phyloP scores from a whole-genome alignment of 805 yeast genomes.

The Metschnikowia vanudenii region DNA sequence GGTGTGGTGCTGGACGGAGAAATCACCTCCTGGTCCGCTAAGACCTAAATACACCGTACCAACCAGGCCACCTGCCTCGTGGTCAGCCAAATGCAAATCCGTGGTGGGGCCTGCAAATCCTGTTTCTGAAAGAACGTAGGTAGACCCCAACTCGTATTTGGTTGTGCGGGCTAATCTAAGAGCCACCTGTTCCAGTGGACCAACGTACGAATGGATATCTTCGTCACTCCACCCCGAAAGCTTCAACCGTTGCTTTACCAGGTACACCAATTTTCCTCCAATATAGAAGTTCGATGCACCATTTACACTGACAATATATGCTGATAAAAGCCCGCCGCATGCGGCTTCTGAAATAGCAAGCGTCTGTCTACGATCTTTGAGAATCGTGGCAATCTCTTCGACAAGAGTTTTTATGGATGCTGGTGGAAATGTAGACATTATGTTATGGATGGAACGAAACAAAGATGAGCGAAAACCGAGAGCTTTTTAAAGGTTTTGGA shows the following conservation, averaged over 20 bases:
- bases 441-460: background rate
- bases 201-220: conserved; percentile 72
- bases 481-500: too few relatives aligned
- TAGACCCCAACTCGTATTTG: conserved; percentile 76
- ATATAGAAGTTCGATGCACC: conserved; percentile 84
- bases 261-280: conserved; percentile 80
- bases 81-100: conserved; percentile 38
- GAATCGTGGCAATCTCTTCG: conserved; percentile 52
- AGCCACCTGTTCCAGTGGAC: conserved; percentile 77
- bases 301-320: conserved; percentile 76
- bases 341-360: conserved; percentile 85
- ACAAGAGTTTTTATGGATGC: conserved; percentile 51
- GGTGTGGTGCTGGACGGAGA: conserved; percentile 47
- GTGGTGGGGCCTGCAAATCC: conserved; percentile 82
- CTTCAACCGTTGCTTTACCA: conserved; percentile 69
- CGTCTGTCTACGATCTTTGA: conserved; percentile 56
- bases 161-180: conserved; percentile 74
- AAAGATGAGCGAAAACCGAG: background rate
- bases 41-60: conserved; percentile 76
- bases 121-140: conserved; percentile 78
- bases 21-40: conserved; percentile 61
- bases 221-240: conserved; percentile 75
- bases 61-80: conserved; percentile 32
- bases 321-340: conserved; percentile 83
- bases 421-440: conserved; percentile 60